A percentile compares a stretch with the other conserved stretches of the same genome.
These are phyloP conservation scores for Fusarium sp. DNA, from an alignment of 2,329 filamentous ascomycete species.

Conservation along the genomic window DNA sequence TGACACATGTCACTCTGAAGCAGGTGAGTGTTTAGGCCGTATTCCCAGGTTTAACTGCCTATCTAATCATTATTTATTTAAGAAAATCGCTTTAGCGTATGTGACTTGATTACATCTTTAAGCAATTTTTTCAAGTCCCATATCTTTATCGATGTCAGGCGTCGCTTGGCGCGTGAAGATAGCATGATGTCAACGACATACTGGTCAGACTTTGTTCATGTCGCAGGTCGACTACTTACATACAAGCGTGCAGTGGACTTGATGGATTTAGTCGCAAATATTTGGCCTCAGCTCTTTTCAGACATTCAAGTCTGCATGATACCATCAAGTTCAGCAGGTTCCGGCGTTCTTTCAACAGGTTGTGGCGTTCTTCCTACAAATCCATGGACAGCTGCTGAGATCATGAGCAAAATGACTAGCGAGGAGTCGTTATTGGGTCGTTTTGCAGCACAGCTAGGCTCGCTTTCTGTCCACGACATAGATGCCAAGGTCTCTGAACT, in stretches of 20 bases:
- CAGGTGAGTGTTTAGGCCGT: neutral
- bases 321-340: neutral
- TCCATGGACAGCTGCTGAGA: neutral
- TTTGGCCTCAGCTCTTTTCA: neutral
- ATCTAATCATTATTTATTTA: neutral
- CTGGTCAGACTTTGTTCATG: neutral
- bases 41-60: neutral
- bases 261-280: neutral
- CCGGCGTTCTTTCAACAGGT: no score
- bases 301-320: neutral
- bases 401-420: neutral
- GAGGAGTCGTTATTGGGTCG: neutral
- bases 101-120: neutral
- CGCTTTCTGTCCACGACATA: neutral
- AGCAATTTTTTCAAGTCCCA: neutral
- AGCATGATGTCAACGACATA: neutral
- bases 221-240: neutral
- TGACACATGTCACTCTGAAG: neutral
- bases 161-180: neutral
- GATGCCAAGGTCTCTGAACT: neutral
- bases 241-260: neutral
- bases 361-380: neutral
- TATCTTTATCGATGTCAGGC: neutral
- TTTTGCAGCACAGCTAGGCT: neutral
- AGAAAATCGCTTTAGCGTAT: neutral